phyloP scores from a whole-genome alignment of 768 basidiomycete genomes.

The Lentinula detonsa region DNA sequence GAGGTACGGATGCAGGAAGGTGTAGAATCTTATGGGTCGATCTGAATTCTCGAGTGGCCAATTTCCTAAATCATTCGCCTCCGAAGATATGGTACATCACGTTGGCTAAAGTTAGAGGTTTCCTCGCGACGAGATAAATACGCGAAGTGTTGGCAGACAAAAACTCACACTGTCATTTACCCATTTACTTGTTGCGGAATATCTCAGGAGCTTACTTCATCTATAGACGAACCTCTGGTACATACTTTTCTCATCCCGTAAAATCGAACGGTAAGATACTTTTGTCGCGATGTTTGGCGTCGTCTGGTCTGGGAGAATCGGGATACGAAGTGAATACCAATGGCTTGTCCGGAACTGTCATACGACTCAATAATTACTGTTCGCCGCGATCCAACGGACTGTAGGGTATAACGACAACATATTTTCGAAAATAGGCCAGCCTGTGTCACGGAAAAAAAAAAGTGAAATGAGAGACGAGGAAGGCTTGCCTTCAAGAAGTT shows the following conservation, averaged over 20 bases:
- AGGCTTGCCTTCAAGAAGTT: conserved; percentile 60
- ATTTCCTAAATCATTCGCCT: conserved; percentile 92
- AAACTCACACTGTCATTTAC: conserved; percentile 87
- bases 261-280: conserved; percentile 84
- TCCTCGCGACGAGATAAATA: conserved; percentile 72
- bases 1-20: neutral
- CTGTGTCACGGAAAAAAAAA: conserved; percentile 30
- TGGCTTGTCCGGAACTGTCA: conserved; percentile 63
- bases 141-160: conserved; percentile 90
- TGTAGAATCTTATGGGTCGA: conserved; percentile 30
- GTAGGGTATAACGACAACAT: conserved; percentile 80
- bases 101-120: conserved; percentile 71
- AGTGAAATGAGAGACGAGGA: neutral
- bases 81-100: conserved; percentile 79
- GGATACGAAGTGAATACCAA: conserved; percentile 43
- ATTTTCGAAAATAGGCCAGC: conserved; percentile 86
- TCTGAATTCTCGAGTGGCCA: conserved; percentile 52
- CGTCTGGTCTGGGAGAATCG: too few species aligned
- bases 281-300: conserved; percentile 82
- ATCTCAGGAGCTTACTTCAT: conserved; percentile 15
- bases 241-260: conserved; percentile 71
- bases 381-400: conserved; percentile 91
- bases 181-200: conserved; percentile 92
- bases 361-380: conserved; percentile 98
- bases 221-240: conserved; percentile 41